A percentile compares a stretch with the other conserved stretches of the same genome.
Conservation (phyloP, 2,329 filamentous ascomycete genomes). For the Cladobotryum protrusum region DNA sequence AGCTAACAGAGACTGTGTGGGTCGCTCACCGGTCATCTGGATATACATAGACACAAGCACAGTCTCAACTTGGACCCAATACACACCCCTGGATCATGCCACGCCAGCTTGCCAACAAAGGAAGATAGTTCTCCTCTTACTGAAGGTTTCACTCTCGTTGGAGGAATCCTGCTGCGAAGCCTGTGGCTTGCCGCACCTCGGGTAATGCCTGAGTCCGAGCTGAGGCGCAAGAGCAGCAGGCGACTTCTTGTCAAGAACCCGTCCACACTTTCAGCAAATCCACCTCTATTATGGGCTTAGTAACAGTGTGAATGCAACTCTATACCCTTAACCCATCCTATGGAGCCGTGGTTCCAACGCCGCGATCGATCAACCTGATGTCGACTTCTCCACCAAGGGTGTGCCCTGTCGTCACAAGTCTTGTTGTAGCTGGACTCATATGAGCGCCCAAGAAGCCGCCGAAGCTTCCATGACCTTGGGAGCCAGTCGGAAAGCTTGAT, state of each 20-base stretch:
- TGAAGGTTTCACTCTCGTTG: constrained; percentile 16
- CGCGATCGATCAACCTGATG: not conserved
- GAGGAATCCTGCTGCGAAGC: constrained; percentile 8
- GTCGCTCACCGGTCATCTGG: constrained; percentile 4
- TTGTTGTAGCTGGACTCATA: not conserved
- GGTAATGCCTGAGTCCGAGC: constrained; percentile 3
- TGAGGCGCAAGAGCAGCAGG: constrained; percentile 3
- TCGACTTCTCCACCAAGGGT: not conserved
- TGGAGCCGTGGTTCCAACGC: not conserved
- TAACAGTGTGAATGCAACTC: not conserved
- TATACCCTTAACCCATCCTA: not conserved
- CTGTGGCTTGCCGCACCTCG: constrained; percentile 7
- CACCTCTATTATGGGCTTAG: too few relatives aligned
- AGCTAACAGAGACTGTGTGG: not conserved
- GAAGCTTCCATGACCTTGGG: not conserved
- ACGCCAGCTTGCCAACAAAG: constrained; percentile 7
- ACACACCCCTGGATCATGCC: constrained; percentile 11
- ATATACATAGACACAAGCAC: constrained; percentile 8
- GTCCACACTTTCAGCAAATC: not conserved
- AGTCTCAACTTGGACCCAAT: constrained; percentile 15
- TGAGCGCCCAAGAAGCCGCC: not conserved
- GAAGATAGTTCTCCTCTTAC: constrained; percentile 7
- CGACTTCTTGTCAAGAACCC: constrained; percentile 3
- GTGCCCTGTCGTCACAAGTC: not conserved
- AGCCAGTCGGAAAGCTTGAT: constrained; percentile 7